A percentile compares a stretch with the other conserved stretches of the same genome.
Evolutionary conservation across 805 yeast species (phyloP).

Genomic region (Saccharomycopsis sp.): DNA sequence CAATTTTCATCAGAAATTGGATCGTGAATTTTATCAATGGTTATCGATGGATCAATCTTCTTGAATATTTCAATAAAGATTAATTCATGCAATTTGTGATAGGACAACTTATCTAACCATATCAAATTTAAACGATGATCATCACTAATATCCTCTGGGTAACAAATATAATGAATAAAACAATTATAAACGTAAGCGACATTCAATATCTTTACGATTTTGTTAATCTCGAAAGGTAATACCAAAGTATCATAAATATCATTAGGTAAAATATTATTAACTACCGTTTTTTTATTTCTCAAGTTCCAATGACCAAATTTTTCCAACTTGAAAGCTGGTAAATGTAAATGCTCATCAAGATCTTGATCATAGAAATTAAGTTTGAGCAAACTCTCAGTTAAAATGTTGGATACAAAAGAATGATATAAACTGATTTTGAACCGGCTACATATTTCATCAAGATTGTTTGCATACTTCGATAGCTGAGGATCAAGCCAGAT

Average conservation of each 20-base stretch:
- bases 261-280: slow-evolving; percentile 17
- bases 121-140: slow-evolving; percentile 2
- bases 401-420: too few species aligned
- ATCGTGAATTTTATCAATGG: neutral
- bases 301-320: slow-evolving; percentile 15
- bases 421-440: too few species aligned
- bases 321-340: slow-evolving; percentile 12
- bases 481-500: neutral
- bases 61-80: slow-evolving; percentile 13
- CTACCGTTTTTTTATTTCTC: neutral
- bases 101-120: slow-evolving; percentile 15
- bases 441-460: neutral
- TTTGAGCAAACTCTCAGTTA: too few species aligned
- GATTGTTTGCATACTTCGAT: neutral
- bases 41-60: slow-evolving; percentile 8
- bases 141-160: slow-evolving; percentile 5
- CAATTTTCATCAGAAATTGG: neutral
- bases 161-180: slow-evolving; percentile 15
- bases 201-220: slow-evolving; percentile 3
- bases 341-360: slow-evolving; percentile 1
- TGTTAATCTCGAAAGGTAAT: slow-evolving; percentile 2
- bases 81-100: slow-evolving; percentile 6
- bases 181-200: slow-evolving; percentile 12
- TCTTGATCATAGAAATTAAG: too few species aligned
- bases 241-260: neutral